Conservation (phyloP, 345 rosid genomes). For the Raphanus sativus region DNA sequence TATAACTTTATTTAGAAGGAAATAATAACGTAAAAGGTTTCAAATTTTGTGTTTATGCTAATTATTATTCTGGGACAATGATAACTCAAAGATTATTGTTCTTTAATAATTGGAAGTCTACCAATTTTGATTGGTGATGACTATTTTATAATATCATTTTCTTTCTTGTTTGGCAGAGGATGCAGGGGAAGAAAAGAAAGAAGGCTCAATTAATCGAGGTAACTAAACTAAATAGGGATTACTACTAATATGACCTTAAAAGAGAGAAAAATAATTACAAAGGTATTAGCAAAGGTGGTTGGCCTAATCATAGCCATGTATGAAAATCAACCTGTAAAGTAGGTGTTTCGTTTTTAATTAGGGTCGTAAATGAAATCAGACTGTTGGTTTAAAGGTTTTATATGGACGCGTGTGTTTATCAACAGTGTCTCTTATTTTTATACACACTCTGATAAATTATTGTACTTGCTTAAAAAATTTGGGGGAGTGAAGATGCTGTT, state of each 20-base stretch:
- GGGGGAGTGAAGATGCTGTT: conserved; percentile 38
- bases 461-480: conserved; percentile 1
- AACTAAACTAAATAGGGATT: background rate
- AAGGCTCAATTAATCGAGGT: conserved; percentile 37
- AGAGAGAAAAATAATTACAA: background rate
- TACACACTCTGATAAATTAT: conserved; percentile 3
- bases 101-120: background rate
- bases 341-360: background rate
- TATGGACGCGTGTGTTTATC: background rate
- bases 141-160: background rate
- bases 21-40: background rate
- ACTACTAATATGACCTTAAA: background rate
- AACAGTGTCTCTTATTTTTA: background rate
- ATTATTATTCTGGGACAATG: background rate
- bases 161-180: conserved; percentile 25
- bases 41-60: background rate
- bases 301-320: background rate
- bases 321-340: background rate
- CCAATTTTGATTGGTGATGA: background rate
- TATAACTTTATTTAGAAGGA: background rate
- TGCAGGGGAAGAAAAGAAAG: conserved; percentile 33
- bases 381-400: background rate
- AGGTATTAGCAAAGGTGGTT: background rate
- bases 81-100: background rate
- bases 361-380: background rate